phyloP scores from a whole-genome alignment of 2,329 filamentous ascomycete genomes.

The Fusarium sp. region DNA sequence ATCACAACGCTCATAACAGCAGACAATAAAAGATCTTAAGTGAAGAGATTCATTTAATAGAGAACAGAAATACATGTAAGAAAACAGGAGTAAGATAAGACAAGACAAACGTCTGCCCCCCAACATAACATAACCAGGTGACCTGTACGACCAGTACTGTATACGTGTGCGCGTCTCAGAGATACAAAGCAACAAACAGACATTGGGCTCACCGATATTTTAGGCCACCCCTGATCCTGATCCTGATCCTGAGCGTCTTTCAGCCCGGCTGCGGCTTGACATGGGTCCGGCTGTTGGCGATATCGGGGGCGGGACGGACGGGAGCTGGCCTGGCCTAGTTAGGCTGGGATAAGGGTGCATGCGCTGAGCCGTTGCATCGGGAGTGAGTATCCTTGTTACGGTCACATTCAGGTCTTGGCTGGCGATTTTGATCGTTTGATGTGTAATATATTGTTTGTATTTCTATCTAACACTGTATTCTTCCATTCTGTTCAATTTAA shows the following conservation, averaged over 20 bases:
- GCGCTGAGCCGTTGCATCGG: slow-evolving; percentile 8
- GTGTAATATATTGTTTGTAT: neutral
- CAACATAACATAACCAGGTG: neutral
- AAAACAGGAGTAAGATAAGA: neutral
- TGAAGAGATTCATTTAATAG: neutral
- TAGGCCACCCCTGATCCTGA: slow-evolving; percentile 3
- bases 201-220: slow-evolving; percentile 31
- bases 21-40: neutral
- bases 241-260: neutral
- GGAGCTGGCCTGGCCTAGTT: neutral
- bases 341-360: neutral
- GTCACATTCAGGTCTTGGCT: neutral
- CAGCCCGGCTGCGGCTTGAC: slow-evolving; percentile 19
- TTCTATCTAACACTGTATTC: neutral
- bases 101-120: neutral
- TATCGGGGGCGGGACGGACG: slow-evolving; percentile 27
- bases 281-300: slow-evolving; percentile 24
- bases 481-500: neutral
- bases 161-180: neutral
- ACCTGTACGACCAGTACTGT: slow-evolving; percentile 5
- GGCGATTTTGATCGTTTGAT: neutral
- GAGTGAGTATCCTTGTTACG: neutral
- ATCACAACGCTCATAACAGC: neutral
- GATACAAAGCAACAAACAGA: neutral
- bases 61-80: neutral